Percentiles rank a stretch among this genome's conserved stretches.
Evolutionary conservation across 2,329 filamentous ascomycete genomes (phyloP).

Genomic region (Aureobasidium namibiae): DNA sequence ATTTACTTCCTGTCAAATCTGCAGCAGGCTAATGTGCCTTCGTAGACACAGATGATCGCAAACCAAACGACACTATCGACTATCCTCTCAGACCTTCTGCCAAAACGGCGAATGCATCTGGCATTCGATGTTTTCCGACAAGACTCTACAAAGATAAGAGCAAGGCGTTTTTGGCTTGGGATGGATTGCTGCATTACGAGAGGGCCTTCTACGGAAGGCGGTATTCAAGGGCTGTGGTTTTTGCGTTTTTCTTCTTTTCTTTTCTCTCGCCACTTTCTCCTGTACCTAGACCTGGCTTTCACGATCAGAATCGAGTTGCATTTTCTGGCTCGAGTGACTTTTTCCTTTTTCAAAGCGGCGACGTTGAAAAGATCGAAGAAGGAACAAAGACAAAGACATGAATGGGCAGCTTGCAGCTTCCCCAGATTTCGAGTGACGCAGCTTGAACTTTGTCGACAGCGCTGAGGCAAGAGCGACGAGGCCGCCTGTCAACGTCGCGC

Average conservation of each 20-base stretch:
- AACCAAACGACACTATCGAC: background rate
- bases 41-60: background rate
- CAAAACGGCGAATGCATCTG: background rate
- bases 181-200: background rate
- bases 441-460: background rate
- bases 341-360: background rate
- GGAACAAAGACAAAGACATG: conserved; percentile 1
- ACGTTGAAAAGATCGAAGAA: background rate
- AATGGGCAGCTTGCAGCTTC: conserved; percentile 9
- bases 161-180: background rate
- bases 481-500: background rate
- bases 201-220: conserved; percentile 7
- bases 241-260: background rate
- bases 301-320: background rate
- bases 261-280: background rate
- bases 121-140: background rate
- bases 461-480: background rate
- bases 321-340: background rate
- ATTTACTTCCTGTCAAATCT: background rate
- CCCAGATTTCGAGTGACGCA: conserved; percentile 7
- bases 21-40: conserved; percentile 12
- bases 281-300: background rate
- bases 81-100: background rate
- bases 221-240: background rate
- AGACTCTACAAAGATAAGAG: background rate